Base-by-base conservation (phyloP, 768 basidiomycete genomes). In the Pluteus cervinus region DNA sequence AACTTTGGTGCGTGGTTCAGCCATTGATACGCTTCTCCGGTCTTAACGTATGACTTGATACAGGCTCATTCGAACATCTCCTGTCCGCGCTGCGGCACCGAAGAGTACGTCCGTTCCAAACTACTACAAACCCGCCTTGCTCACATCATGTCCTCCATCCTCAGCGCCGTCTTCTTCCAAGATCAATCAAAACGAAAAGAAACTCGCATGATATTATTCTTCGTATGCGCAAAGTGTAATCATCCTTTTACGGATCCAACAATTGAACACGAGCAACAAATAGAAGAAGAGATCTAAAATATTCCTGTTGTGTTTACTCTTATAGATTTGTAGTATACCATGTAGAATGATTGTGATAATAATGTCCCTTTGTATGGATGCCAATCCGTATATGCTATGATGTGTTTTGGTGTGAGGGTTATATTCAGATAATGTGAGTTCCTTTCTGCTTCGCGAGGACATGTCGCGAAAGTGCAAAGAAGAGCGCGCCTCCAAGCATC, bases 141-240 rank as follows among this genome's bases (percentile, higher is more conserved):
- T 32, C 26, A 31, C 24, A 29, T 24, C 32, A 28, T 36, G 25
- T 41, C 33, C 18, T 37, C 39, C 40, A 14, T 31, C 34, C 44
- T n/a, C 52, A 98, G 93, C 53, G 79, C 89, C 35, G 93, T 98
- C 4, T 78, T 87, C 55, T 98, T 86, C 59, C 94, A 97, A 60
- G 94, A 97, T 60, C 94, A 98, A 57, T 96, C 91, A 12, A 93
- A 94, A 56, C 82, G 94, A 39, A 90, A 89, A 51, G 90, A 94
- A 55, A 97, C 94, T 1, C 75, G 86, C 2, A 94, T 94, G 91
- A 87, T 88, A 34, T 71, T 91, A 2, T 93, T 92, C 66, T 93
- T 80, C 54, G 88, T 91, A 31, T 93, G 89, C 55, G 76, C 79
- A 15, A 84, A 84, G 49, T 90, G 87, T 57, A 81, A 82, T 47